Percentiles rank a stretch among this genome's conserved stretches.
These are phyloP conservation scores for Sclerotinia minor DNA, from an alignment of 2,329 filamentous ascomycete genomes.

Conservation along the genomic window DNA sequence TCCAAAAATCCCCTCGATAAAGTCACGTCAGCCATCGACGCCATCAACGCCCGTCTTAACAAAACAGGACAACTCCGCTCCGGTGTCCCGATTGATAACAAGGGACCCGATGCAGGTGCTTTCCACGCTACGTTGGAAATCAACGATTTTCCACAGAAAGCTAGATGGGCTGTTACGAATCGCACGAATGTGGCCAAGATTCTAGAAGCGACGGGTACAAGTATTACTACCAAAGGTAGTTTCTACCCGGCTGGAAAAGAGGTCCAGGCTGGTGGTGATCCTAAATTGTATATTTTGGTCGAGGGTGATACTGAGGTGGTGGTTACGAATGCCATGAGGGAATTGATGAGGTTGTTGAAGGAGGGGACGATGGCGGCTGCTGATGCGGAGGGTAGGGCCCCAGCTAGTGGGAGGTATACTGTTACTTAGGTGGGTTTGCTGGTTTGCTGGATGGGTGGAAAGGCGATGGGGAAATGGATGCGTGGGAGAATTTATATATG, in stretches of 20 bases:
- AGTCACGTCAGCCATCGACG: conserved; percentile 85
- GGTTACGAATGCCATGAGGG: conserved; percentile 85
- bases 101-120: conserved; percentile 92
- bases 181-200: conserved; percentile 98
- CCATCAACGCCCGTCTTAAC: conserved; percentile 87
- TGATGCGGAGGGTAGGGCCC: conserved; percentile 79
- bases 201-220: conserved; percentile 88
- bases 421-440: conserved; percentile 63
- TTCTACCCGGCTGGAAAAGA: conserved; percentile 84
- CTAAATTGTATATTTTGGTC: conserved; percentile 97
- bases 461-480: background rate
- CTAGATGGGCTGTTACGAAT: conserved; percentile 97
- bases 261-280: conserved; percentile 69
- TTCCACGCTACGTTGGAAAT: conserved; percentile 98
- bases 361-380: conserved; percentile 89
- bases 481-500: background rate
- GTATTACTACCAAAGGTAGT: conserved; percentile 94
- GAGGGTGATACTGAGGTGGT: conserved; percentile 95
- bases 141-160: conserved; percentile 99
- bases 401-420: conserved; percentile 79
- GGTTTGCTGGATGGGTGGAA: conserved; percentile 12
- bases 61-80: conserved; percentile 86
- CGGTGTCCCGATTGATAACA: conserved; percentile 96
- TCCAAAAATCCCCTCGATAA: conserved; percentile 74
- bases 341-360: conserved; percentile 82